Conservation (phyloP, 2,329 filamentous ascomycete genomes). For the Atkinsonella texensis region DNA sequence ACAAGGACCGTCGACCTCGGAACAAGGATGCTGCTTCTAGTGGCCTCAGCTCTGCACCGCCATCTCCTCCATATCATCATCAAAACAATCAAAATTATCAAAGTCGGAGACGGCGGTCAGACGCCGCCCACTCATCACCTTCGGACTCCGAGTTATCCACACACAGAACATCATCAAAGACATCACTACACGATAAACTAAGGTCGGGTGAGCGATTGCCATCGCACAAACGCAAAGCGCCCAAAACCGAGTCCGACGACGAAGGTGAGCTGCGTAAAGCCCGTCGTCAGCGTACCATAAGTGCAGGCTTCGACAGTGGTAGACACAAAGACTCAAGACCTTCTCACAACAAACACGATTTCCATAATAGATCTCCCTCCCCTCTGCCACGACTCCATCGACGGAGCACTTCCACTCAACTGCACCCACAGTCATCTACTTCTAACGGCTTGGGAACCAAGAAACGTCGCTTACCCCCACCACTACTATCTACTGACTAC, state of each 20-base stretch:
- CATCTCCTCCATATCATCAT: conserved; percentile 35
- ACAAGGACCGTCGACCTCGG: conserved; percentile 28
- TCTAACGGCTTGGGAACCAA: conserved; percentile 43
- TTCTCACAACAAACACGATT: conserved; percentile 20
- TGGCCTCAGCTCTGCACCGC: conserved; percentile 46
- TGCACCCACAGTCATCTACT: conserved; percentile 37
- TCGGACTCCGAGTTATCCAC: conserved; percentile 42
- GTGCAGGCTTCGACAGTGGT: conserved; percentile 25
- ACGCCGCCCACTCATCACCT: conserved; percentile 29
- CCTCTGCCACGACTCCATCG: conserved; percentile 47
- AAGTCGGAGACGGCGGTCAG: conserved; percentile 19
- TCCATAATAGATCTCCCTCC: conserved; percentile 40
- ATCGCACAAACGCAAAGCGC: conserved; percentile 40
- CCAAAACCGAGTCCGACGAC: conserved; percentile 44
- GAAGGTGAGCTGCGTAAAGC: conserved; percentile 42
- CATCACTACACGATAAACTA: conserved; percentile 33
- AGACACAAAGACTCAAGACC: conserved; percentile 23
- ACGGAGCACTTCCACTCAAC: conserved; percentile 52
- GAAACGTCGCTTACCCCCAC: conserved; percentile 49
- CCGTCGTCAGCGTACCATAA: conserved; percentile 40
- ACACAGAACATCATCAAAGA: conserved; percentile 29
- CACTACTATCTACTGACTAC: conserved; percentile 50
- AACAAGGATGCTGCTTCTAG: conserved; percentile 39
- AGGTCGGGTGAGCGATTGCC: conserved; percentile 35
- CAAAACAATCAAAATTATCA: conserved; percentile 18